These are phyloP conservation scores for Eucalyptus sp. DNA, from an alignment of 345 rosid species.

Conservation along the genomic window DNA sequence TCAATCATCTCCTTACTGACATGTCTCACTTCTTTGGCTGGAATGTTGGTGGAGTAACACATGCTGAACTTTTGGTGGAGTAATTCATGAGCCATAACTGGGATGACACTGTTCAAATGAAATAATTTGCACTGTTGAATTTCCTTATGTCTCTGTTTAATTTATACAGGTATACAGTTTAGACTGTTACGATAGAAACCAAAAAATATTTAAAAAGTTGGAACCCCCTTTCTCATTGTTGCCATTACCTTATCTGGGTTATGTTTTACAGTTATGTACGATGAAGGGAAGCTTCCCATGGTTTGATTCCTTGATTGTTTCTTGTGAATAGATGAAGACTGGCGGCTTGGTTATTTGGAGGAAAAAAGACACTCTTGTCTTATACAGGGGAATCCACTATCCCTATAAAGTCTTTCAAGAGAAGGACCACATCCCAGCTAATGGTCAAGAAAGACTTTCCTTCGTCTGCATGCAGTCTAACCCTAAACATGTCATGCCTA, in stretches of 20 bases:
- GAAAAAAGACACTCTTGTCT: slow-evolving; percentile 39
- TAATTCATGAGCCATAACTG: background rate
- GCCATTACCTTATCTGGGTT: background rate
- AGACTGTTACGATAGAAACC: background rate
- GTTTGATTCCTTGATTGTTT: background rate
- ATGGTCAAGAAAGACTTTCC: background rate
- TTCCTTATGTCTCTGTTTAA: background rate
- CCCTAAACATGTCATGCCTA: background rate
- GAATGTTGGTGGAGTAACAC: background rate
- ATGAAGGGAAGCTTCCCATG: background rate
- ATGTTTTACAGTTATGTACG: background rate
- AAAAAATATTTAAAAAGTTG: background rate
- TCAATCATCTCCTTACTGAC: background rate
- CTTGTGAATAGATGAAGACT: slow-evolving; percentile 54
- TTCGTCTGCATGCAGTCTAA: background rate
- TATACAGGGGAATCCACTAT: slow-evolving; percentile 44
- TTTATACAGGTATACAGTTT: background rate
- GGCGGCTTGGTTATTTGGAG: slow-evolving; percentile 78
- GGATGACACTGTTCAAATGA: background rate
- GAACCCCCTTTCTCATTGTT: background rate
- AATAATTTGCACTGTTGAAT: background rate
- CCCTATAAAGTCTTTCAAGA: background rate
- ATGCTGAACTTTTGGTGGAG: background rate
- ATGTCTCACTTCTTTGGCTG: background rate
- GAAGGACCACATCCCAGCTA: background rate